phyloP scores from a whole-genome alignment of 2,329 filamentous ascomycete genomes.

The Alternaria metachromatica region DNA sequence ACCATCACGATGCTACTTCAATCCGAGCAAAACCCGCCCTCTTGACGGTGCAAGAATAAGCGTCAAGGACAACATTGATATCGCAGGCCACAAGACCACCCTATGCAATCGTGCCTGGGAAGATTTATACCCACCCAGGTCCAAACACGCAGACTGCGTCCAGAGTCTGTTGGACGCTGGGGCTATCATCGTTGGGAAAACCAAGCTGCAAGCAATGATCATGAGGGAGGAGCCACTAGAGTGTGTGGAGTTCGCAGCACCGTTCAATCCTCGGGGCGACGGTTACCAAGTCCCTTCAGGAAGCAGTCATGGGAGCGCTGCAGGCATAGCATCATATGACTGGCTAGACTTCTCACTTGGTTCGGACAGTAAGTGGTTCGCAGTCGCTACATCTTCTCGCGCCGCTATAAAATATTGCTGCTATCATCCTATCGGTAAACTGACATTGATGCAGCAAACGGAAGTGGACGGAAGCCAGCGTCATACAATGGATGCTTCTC shows the following conservation, averaged over 20 bases:
- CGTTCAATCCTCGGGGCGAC: slow-evolving; percentile 36
- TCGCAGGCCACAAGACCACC: slow-evolving; percentile 8
- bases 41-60: slow-evolving; percentile 40
- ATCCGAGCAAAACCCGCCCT: slow-evolving; percentile 17
- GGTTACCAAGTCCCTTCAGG: slow-evolving; percentile 23
- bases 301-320: slow-evolving; percentile 10
- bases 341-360: slow-evolving; percentile 45
- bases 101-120: slow-evolving; percentile 15
- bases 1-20: neutral
- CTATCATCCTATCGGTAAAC: no score
- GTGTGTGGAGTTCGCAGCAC: slow-evolving; percentile 9
- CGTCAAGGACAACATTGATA: slow-evolving; percentile 18
- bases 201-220: slow-evolving; percentile 56
- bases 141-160: slow-evolving; percentile 2
- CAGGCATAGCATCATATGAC: slow-evolving; percentile 10
- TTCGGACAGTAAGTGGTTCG: slow-evolving; percentile 13
- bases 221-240: slow-evolving; percentile 10
- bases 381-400: no score
- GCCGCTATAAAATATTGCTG: no score
- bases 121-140: slow-evolving; percentile 1
- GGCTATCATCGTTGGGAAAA: slow-evolving; percentile 58
- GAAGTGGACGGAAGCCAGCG: no score
- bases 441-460: no score
- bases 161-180: neutral
- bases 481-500: no score